phyloP scores from a whole-genome alignment of 2,329 filamentous ascomycete species.

The Penicillium paneum region DNA sequence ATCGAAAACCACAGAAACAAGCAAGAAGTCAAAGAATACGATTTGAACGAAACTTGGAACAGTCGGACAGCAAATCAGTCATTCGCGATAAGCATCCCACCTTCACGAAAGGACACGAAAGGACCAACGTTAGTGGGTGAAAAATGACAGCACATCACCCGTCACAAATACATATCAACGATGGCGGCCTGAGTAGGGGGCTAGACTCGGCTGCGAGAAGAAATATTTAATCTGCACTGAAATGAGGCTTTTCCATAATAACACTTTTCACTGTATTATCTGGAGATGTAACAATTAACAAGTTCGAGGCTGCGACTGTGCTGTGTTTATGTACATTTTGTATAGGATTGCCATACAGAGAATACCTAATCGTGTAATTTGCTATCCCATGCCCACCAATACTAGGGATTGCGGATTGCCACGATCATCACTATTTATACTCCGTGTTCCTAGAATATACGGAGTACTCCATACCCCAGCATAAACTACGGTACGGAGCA shows the following conservation, averaged over 20 bases:
- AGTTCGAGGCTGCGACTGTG: too few relatives aligned
- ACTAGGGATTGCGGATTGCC: neutral
- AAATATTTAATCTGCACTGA: neutral
- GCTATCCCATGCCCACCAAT: neutral
- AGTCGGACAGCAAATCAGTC: constrained; percentile 19
- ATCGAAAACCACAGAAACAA: constrained; percentile 18
- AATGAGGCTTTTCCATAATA: neutral
- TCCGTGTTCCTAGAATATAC: neutral
- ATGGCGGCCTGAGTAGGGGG: constrained; percentile 19
- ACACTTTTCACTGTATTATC: constrained; percentile 18
- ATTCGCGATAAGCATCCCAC: constrained; percentile 15
- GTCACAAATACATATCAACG: constrained; percentile 27
- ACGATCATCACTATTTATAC: neutral
- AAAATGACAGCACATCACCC: constrained; percentile 25
- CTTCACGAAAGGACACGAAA: neutral
- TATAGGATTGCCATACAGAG: too few relatives aligned
- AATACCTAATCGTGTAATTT: neutral
- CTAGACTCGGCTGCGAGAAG: neutral
- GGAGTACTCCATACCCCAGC: too few relatives aligned
- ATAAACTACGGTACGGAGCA: neutral
- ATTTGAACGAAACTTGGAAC: constrained; percentile 14
- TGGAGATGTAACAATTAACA: constrained; percentile 7
- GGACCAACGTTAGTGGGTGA: constrained; percentile 10
- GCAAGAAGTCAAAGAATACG: constrained; percentile 22
- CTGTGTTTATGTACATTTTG: neutral